Conservation (phyloP, 2,329 filamentous ascomycete species). For the Tolypocladium ophioglossoides region DNA sequence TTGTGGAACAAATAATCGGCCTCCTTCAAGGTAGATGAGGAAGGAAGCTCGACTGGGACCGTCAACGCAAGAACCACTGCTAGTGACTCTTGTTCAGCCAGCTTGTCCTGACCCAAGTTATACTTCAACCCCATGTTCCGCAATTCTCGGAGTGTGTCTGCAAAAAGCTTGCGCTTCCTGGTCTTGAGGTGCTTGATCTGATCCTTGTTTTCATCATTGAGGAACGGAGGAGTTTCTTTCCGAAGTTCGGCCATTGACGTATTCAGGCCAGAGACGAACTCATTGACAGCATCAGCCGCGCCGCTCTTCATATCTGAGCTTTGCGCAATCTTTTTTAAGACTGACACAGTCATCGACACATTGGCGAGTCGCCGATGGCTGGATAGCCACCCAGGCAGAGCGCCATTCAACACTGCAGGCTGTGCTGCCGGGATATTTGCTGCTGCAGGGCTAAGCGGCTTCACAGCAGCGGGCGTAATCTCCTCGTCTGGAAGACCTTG, state of each 20-base stretch:
- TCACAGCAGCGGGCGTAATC: constrained; percentile 5
- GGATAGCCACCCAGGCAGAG: constrained; percentile 26
- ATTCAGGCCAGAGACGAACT: constrained; percentile 59
- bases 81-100: constrained; percentile 63
- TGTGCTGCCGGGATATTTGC: constrained; percentile 6
- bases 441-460: background rate
- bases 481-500: constrained; percentile 47
- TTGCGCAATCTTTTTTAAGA: constrained; percentile 58
- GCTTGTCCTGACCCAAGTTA: constrained; percentile 64
- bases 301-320: constrained; percentile 42
- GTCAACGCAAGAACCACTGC: constrained; percentile 57
- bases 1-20: constrained; percentile 71
- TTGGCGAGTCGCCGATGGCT: constrained; percentile 60
- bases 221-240: constrained; percentile 68
- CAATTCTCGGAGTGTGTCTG: constrained; percentile 73
- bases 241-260: constrained; percentile 62
- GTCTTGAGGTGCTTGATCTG: constrained; percentile 81
- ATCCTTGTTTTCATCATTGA: constrained; percentile 81
- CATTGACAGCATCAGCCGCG: constrained; percentile 48
- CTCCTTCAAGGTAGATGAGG: constrained; percentile 13
- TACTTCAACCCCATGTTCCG: constrained; percentile 83
- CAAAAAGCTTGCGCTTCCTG: constrained; percentile 81
- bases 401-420: constrained; percentile 10
- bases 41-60: constrained; percentile 24
- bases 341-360: constrained; percentile 54